Evolutionary conservation across 2,329 filamentous ascomycete species (phyloP), one percentile per base, ranked within the genome.

Genomic region (Aspergillus fumigatiaffinis): DNA sequence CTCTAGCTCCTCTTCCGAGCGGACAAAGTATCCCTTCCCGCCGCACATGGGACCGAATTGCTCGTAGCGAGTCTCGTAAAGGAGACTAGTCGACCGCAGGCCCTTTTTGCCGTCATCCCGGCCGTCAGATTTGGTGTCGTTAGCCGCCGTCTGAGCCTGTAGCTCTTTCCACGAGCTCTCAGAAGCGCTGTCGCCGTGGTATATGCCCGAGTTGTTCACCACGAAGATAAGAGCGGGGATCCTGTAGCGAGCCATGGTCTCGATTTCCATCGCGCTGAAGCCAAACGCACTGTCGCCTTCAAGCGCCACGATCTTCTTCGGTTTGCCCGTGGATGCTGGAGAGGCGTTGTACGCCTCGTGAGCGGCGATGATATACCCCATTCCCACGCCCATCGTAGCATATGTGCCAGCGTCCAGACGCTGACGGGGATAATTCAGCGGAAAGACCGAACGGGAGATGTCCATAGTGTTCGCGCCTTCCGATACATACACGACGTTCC

Each of bases 391-490:
- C 83, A 85, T 85, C 1, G 82, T 85, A 3, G 82, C 83, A 58
- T 83, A 80, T 0, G 82, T 84, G 1, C 82, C 82, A 3, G 83
- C 82, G 66, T 85, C 83, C 23, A 86, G 77, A 23, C 80, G 77
- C 17, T 82, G 76, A 20, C 83, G 78, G 2, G 82, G 82, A 60
- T 83, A 76, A 29, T 82, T 73, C 20, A 85, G 73, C 0, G 79
- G 76, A 64, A 85, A 85, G 47, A 79, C 74, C 12, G 79, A 80
- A 21, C 83, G 79, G 2, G 80, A 83, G 53, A 85, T 84, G 61
- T 85, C 83, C 83, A 85, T 86, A 6, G 82, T 84, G 63, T 84
- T 84, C 8, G 83, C 81, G 6, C 83, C 82, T 70, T 85, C 82
- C 1, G 81, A 82, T 38, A 85, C 73, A 59, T 84, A 85, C 23